Conservation (phyloP, 78 protist species). For the Capsaspora owczarzaki region DNA sequence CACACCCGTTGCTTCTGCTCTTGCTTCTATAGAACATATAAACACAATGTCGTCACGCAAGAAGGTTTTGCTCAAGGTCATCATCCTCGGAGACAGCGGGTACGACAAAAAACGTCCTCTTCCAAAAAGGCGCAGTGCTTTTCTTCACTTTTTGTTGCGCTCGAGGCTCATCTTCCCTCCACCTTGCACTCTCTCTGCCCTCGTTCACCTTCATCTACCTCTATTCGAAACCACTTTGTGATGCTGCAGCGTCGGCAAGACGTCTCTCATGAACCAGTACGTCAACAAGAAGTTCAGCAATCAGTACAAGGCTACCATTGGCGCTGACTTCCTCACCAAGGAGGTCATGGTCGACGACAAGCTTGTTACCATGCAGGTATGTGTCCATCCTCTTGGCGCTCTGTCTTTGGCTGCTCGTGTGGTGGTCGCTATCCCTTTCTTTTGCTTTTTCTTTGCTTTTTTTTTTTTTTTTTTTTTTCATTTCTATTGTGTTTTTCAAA, state of each 20-base stretch:
- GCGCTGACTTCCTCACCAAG: slow-evolving; percentile 98
- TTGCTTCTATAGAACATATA: too few relatives aligned
- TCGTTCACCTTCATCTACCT: too few relatives aligned
- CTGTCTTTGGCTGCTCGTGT: background rate
- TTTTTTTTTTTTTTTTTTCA: too few relatives aligned
- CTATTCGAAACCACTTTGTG: background rate
- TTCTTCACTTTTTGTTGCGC: background rate
- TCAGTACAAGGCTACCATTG: slow-evolving; percentile 99
- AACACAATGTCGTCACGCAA: slow-evolving; percentile 52
- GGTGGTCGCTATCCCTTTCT: background rate
- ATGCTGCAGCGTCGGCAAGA: slow-evolving; percentile 82
- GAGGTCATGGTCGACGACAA: slow-evolving; percentile 93
- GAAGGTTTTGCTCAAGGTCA: slow-evolving; percentile 80
- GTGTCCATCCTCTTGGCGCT: background rate
- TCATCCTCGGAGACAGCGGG: slow-evolving; percentile 88
- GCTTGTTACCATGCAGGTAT: slow-evolving; percentile 91
- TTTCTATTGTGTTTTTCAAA: too few relatives aligned
- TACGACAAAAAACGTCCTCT: background rate
- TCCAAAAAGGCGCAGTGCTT: background rate
- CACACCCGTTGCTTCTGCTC: too few relatives aligned
- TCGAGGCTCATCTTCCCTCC: background rate
- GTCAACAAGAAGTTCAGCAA: slow-evolving; percentile 92
- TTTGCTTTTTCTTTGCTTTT: too few relatives aligned
- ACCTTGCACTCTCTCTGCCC: too few relatives aligned
- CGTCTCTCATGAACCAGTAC: slow-evolving; percentile 91